A percentile compares a stretch with the other conserved stretches of the same genome.
Evolutionary conservation across 2,329 filamentous ascomycete species (phyloP).

Genomic region (Fusarium sp.): DNA sequence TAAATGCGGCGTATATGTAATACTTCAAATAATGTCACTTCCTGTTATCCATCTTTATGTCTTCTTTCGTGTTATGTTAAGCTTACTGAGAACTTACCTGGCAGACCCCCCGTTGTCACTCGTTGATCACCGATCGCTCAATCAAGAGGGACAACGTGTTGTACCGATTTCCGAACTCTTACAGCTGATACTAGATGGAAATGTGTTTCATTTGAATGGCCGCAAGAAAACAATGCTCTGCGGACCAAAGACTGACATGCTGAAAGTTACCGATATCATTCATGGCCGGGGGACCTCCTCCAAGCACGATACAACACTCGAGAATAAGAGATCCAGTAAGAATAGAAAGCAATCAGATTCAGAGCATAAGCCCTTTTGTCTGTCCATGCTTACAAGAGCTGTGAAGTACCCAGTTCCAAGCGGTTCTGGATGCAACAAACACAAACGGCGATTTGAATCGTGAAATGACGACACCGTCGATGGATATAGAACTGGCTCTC

Average conservation of each 20-base stretch:
- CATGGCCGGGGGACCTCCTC: background rate
- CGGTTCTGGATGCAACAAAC: background rate
- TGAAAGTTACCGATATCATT: background rate
- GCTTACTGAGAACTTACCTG: background rate
- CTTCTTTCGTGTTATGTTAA: background rate
- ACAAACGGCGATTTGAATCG: background rate
- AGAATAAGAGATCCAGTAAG: background rate
- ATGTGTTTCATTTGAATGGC: background rate
- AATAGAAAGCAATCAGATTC: background rate
- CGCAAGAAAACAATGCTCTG: background rate
- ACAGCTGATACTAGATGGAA: background rate
- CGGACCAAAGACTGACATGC: background rate
- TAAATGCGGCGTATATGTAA: accelerated
- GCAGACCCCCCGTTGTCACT: background rate
- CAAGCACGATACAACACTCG: background rate
- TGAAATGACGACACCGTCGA: background rate
- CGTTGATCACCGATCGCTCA: background rate
- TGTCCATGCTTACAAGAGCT: background rate
- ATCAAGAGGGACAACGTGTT: background rate
- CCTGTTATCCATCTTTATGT: background rate
- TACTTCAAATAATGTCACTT: background rate
- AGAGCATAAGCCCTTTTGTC: background rate
- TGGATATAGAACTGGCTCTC: background rate
- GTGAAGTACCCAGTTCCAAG: background rate
- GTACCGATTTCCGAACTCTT: background rate